phyloP scores from a whole-genome alignment of 2,329 filamentous ascomycete genomes.

The Teratosphaeria pseudoeucalypti region DNA sequence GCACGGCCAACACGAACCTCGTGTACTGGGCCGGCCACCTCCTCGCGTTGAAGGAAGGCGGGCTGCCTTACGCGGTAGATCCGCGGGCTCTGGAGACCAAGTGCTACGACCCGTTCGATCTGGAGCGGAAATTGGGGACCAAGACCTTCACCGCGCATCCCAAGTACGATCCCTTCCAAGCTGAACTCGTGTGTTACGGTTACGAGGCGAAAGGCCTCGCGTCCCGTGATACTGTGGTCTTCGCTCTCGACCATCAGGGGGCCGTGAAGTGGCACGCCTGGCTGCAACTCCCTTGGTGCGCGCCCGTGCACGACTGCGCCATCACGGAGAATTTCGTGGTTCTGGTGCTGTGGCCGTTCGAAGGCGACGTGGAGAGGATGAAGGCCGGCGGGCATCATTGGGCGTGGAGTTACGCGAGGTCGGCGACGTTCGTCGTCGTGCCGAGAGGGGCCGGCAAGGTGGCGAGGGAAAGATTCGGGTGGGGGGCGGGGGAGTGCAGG shows the following conservation, averaged over 20 bases:
- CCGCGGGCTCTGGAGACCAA: conserved; percentile 32
- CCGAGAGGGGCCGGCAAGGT: neutral
- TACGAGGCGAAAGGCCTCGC: conserved; percentile 31
- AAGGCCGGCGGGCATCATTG: conserved; percentile 32
- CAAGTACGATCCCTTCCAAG: conserved; percentile 33
- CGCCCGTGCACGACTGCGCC: conserved; percentile 32
- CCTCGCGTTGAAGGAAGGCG: conserved; percentile 43
- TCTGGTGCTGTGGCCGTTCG: conserved; percentile 29
- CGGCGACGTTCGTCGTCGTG: neutral
- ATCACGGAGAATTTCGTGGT: conserved; percentile 31
- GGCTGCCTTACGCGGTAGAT: conserved; percentile 30
- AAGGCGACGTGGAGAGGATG: conserved; percentile 26
- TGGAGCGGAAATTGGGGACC: conserved; percentile 28
- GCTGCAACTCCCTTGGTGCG: conserved; percentile 30
- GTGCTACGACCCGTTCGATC: conserved; percentile 26
- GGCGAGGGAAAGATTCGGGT: neutral
- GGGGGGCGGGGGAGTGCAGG: neutral
- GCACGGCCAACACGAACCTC: conserved; percentile 51
- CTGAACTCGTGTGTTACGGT: conserved; percentile 33
- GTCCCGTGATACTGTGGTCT: conserved; percentile 29
- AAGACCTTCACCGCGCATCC: conserved; percentile 37
- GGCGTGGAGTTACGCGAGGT: conserved; percentile 19
- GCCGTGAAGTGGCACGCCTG: conserved; percentile 31
- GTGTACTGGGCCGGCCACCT: conserved; percentile 47
- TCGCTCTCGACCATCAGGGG: conserved; percentile 29